These are phyloP conservation scores for Myxozyma monticola DNA, from an alignment of 805 yeast genomes.

Conservation along the genomic window DNA sequence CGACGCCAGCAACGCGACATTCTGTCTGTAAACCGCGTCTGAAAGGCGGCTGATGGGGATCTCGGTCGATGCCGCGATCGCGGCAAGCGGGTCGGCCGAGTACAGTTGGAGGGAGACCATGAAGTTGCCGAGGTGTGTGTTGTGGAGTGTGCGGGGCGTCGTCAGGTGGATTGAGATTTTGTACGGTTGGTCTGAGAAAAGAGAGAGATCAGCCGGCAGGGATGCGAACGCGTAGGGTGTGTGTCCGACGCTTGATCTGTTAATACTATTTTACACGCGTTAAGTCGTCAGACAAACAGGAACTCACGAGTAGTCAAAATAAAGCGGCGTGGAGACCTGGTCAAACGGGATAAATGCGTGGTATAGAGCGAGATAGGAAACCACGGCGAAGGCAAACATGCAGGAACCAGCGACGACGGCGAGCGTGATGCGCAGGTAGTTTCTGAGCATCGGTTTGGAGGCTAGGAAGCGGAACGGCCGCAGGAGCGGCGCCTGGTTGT, in stretches of 20 bases:
- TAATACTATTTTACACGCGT: too few relatives aligned
- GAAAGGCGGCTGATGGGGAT: conserved; percentile 19
- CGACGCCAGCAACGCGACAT: conserved; percentile 10
- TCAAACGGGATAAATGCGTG: conserved; percentile 24
- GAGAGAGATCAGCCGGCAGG: conserved; percentile 2
- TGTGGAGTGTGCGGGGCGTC: conserved; percentile 38
- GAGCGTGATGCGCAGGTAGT: conserved; percentile 20
- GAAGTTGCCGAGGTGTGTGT: conserved; percentile 39
- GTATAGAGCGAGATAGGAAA: conserved; percentile 21
- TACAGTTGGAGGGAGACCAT: conserved; percentile 33
- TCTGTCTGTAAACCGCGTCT: conserved; percentile 8
- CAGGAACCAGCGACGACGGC: conserved; percentile 2
- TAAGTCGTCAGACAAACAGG: background rate
- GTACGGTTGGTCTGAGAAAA: conserved; percentile 31
- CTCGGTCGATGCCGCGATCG: conserved; percentile 18
- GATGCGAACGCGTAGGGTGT: conserved; percentile 8
- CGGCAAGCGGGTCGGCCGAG: conserved; percentile 21
- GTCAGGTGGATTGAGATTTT: conserved; percentile 34
- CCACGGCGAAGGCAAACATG: conserved; percentile 13
- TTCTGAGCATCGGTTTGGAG: conserved; percentile 17
- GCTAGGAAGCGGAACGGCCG: conserved; percentile 6
- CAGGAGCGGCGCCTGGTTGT: too few relatives aligned
- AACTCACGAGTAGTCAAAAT: conserved; percentile 20
- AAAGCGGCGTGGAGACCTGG: conserved; percentile 18
- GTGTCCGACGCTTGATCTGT: background rate